Evolutionary conservation across 2,329 filamentous ascomycete genomes (phyloP), one percentile per base, ranked within the genome.

Genomic region (Cercospora sojina): DNA sequence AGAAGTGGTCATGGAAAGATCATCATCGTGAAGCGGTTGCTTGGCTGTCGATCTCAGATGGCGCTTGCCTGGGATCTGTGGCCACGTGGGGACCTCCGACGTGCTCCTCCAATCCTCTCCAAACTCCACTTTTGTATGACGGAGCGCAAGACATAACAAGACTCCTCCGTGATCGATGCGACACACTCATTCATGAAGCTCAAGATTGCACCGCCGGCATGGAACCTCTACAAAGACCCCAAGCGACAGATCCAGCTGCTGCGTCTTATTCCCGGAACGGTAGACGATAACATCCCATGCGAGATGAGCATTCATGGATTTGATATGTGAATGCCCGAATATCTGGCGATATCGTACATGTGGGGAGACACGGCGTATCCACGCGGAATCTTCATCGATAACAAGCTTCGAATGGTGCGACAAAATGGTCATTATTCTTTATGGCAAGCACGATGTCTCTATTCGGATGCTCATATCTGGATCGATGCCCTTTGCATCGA

Each of bases 401-500:
- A 27, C n/a, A 2, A 60, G 2, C 20, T 41, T 10, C 57, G 29
- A 16, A 60, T 16, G 29, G 57, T 60, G 2, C 35, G 57, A 0
- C 29, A 27, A 25, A 60, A 60, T 5, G 43, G 57, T 18, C 57
- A 43, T 3, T 60, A 60, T n/a, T 32, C 57, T 18, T 16, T 47
- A 2, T 60, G 57, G 57, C 57, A 60, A 60, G 57, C 57, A 47
- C 57, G 57, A 1, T 27, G 23, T 18, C 57, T 47, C 16, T 43
- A 60, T 27, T 7, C 57, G 5, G 20, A 2, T 25, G n/a, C 57
- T 41, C 3, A n/a, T 10, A 25, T 69, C 8, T 70, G 69, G 64
- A 47, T 69, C 0, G 68, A 69, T 29, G 61, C 67, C 13, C 23
- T 70, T 3, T 70, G 64, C 49, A 67, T 69, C 13, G 58, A 70